phyloP scores from a whole-genome alignment of 2,329 filamentous ascomycete genomes.

The Cytospora chrysosperma region DNA sequence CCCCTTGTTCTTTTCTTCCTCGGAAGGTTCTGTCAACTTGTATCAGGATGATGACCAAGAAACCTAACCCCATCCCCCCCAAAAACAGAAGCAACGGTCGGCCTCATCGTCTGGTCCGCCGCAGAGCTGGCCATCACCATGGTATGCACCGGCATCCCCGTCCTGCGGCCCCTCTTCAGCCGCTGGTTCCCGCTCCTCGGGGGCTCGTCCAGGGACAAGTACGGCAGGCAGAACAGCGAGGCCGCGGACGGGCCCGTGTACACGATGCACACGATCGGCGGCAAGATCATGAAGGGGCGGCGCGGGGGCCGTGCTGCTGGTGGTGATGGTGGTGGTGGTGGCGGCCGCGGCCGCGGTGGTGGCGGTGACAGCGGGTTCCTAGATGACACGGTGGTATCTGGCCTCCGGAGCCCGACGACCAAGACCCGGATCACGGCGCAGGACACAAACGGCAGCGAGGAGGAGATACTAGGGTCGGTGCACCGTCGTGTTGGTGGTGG shows the following conservation, averaged over 20 bases:
- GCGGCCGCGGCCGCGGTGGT: too few relatives aligned
- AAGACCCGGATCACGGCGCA: background rate
- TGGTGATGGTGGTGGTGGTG: too few relatives aligned
- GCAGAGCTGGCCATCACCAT: constrained; percentile 37
- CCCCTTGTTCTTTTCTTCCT: too few relatives aligned
- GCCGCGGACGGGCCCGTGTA: background rate
- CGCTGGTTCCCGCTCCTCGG: background rate
- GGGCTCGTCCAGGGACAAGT: background rate
- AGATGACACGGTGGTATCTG: background rate
- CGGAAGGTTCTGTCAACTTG: background rate
- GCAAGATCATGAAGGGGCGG: background rate
- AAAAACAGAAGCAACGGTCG: constrained; percentile 30
- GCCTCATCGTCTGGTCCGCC: constrained; percentile 36
- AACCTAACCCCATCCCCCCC: background rate
- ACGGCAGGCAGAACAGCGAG: background rate
- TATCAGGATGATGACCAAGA: constrained; percentile 5
- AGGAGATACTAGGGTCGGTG: background rate
- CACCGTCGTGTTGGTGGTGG: background rate
- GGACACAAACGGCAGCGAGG: background rate
- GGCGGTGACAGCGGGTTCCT: too few relatives aligned
- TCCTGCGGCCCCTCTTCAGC: constrained; percentile 36
- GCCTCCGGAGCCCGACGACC: background rate
- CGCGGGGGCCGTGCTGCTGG: background rate
- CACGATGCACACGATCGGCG: constrained; percentile 1
- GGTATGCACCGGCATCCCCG: constrained; percentile 37